phyloP scores from a whole-genome alignment of 2,329 filamentous ascomycete species.

The Cordyceps javanica region DNA sequence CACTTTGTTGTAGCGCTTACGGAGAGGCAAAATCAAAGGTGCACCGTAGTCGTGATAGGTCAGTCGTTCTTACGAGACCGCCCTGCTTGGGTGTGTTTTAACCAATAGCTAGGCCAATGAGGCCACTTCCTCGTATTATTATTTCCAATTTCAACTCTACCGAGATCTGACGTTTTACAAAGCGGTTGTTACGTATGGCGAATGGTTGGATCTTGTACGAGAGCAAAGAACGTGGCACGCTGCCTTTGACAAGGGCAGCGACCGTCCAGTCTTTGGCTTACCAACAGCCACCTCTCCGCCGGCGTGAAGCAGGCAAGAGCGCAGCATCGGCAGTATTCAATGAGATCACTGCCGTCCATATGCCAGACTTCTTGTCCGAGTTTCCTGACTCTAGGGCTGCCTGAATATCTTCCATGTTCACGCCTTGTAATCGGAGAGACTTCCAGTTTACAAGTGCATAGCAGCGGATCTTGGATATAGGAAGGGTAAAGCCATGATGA shows the following conservation, averaged over 20 bases:
- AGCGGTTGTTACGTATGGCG: background rate
- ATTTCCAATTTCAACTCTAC: background rate
- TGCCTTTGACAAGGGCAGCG: background rate
- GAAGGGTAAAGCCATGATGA: background rate
- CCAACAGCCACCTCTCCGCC: background rate
- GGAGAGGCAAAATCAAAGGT: too few relatives aligned
- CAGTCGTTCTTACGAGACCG: background rate
- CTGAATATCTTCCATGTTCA: background rate
- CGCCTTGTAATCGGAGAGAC: background rate
- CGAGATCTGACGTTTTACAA: slow-evolving; percentile 4
- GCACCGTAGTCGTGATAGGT: background rate
- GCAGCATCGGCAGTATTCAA: background rate
- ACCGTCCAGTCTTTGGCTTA: background rate
- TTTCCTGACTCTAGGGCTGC: background rate
- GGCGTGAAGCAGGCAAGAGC: background rate
- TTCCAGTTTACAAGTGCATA: background rate
- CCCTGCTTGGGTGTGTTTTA: background rate
- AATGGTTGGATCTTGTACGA: background rate
- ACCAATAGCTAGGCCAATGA: background rate
- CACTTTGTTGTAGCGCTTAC: background rate
- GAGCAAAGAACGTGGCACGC: background rate
- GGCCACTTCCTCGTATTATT: background rate
- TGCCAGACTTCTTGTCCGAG: background rate
- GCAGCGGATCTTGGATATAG: too few relatives aligned
- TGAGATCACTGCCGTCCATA: too few relatives aligned